Evolutionary conservation across 352 stramenopile genomes (phyloP).

Genomic region (Phytophthora tentaculata): DNA sequence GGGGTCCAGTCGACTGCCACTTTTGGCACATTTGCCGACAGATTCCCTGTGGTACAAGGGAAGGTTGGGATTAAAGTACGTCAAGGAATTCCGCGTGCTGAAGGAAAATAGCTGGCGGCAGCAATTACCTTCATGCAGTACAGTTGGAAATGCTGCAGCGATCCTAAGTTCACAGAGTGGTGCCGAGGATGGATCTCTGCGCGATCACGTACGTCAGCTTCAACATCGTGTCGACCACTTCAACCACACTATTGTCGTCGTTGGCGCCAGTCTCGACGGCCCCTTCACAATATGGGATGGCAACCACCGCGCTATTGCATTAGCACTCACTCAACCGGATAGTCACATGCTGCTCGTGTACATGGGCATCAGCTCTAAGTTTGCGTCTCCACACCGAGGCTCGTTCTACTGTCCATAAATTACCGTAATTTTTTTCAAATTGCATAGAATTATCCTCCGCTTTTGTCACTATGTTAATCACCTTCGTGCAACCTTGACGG

Average conservation of each 20-base stretch:
- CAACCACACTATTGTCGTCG: conserved; percentile 38
- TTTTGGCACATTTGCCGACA: conserved; percentile 38
- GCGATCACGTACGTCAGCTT: conserved; percentile 31
- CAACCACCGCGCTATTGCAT: conserved; percentile 42
- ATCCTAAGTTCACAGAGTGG: conserved; percentile 15
- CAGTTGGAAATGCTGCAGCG: conserved; percentile 21
- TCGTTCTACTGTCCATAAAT: conserved; percentile 37
- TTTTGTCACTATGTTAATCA: not conserved
- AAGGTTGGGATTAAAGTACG: conserved; percentile 19
- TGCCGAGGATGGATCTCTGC: conserved; percentile 6
- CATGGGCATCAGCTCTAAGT: conserved; percentile 33
- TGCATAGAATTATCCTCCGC: not conserved
- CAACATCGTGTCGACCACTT: conserved; percentile 36
- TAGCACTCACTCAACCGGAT: conserved; percentile 21
- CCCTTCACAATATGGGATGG: conserved; percentile 50
- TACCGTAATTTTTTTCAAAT: conserved; percentile 7
- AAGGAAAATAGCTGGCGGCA: conserved; percentile 40
- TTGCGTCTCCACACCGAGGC: conserved; percentile 24
- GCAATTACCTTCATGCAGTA: conserved; percentile 34
- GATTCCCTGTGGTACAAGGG: conserved; percentile 39
- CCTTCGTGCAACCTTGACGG: conserved; percentile 23
- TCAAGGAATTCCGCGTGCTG: conserved; percentile 34
- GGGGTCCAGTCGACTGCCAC: conserved; percentile 31
- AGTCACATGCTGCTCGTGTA: conserved; percentile 33
- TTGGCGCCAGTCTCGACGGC: conserved; percentile 26